Evolutionary conservation across 345 rosid species (phyloP), one percentile per base, ranked within the genome.

Genomic region (Citrus glauca): DNA sequence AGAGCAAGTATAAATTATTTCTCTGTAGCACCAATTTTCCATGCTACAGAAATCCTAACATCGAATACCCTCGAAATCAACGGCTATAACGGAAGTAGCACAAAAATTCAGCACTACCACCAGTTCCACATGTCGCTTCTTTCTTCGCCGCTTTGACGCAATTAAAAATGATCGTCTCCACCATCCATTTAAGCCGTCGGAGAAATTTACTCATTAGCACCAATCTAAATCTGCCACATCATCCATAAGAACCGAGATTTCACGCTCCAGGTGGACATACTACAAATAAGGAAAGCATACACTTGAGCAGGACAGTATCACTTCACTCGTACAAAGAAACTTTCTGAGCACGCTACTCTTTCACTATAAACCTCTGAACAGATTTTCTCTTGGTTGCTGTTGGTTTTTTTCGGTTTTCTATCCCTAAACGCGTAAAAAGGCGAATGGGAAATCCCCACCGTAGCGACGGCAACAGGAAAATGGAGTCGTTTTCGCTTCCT

Each of bases 401-500:
- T 74, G 70, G 7, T 30, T 50, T 10, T 10, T 30, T 27, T 45
- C 30, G 4, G 17, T 27, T 38, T 45, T 45, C 50, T 45, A 11
- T 45, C 5, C 50, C 5, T 13, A 13, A 45, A 13, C 50, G 50
- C 50, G 50, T 45, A 45, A 45, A 11, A 11, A 16, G 8, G 13
- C 40, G 35, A 30, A 65, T 74, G 77, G 77, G 30, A 22, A 60
- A 73, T 9, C 4, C 67, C n/a, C 14, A 19, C 55, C 7, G 57
- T 17, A 17, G 30, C 55, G 35, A 30, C 61, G 22, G 77, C 61
- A 45, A 22, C 57, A 10, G 7, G 8, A 64, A 32, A 64, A 64
- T 33, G 69, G 50, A 37, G 69, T 55, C 86, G 48, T 66, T n/a
- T 57, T 17, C 55, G 9, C 76, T 81, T 7, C 89, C 87, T 9